Conservation (phyloP, 225 moss, liverwort and hornwort genomes). For the Bryoerythrophyllum caledonicum region DNA sequence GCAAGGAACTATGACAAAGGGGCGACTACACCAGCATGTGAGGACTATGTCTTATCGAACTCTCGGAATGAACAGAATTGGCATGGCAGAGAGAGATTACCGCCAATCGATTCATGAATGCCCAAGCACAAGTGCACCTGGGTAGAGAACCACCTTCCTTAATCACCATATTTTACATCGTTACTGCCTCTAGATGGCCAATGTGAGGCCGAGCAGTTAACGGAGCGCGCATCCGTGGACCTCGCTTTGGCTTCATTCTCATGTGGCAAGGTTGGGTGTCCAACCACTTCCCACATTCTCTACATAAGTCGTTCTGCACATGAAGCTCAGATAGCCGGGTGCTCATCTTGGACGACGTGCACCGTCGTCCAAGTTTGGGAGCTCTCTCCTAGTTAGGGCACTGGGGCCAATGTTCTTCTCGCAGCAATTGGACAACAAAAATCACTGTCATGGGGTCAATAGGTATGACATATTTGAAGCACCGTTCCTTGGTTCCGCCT, state of each 20-base stretch:
- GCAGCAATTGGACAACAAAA: constrained; percentile 12
- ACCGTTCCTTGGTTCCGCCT: constrained; percentile 26
- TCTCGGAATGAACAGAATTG: neutral
- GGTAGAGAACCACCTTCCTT: constrained; percentile 46
- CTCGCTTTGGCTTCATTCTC: constrained; percentile 39
- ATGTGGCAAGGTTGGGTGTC: constrained; percentile 29
- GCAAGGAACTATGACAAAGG: neutral
- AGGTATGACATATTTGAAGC: constrained; percentile 31
- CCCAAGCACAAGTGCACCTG: constrained; percentile 38
- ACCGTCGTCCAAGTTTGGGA: constrained; percentile 15
- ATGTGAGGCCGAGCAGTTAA: constrained; percentile 36
- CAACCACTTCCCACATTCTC: constrained; percentile 29
- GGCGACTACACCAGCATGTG: neutral
- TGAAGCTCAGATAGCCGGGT: constrained; percentile 18
- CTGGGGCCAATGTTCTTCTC: constrained; percentile 4
- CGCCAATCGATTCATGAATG: constrained; percentile 22
- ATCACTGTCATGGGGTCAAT: constrained; percentile 36
- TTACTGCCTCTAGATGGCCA: constrained; percentile 52
- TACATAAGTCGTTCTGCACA: constrained; percentile 23
- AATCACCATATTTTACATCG: constrained; percentile 72
- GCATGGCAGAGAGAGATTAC: neutral
- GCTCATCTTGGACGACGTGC: constrained; percentile 24
- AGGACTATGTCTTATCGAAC: neutral
- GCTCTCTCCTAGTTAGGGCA: neutral
- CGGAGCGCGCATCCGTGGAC: constrained; percentile 35